Percentiles rank a stretch among this genome's conserved stretches.
Conservation (phyloP, 176 grass and related monocot species). For the barley (Hordeum vulgare) region DNA sequence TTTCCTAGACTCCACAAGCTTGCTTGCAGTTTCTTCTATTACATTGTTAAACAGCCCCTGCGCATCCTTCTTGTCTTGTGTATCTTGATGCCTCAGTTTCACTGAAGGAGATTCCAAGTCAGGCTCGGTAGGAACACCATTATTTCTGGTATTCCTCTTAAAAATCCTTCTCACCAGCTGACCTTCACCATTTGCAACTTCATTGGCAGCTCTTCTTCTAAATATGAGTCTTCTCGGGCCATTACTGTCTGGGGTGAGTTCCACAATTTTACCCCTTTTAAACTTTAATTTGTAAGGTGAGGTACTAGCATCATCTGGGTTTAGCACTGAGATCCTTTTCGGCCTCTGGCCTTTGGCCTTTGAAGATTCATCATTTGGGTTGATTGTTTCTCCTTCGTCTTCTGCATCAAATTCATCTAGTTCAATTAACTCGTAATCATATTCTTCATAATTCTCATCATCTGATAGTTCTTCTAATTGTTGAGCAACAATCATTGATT, state of each 20-base stretch:
- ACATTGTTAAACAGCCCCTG: constrained; percentile 93
- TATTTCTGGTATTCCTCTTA: constrained; percentile 38
- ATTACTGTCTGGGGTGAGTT: constrained; percentile 50
- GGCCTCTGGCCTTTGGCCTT: constrained; percentile 23
- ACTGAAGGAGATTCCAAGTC: constrained; percentile 41
- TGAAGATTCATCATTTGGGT: constrained; percentile 13
- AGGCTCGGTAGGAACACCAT: constrained; percentile 8
- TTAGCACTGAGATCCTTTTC: constrained; percentile 25
- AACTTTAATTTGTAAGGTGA: constrained; percentile 79
- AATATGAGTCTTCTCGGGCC: constrained; percentile 67
- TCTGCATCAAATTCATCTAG: constrained; percentile 35
- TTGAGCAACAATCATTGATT: constrained; percentile 29
- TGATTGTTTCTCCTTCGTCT: constrained; percentile 30
- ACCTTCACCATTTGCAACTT: constrained; percentile 21
- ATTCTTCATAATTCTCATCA: constrained; percentile 37
- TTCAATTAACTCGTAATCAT: constrained; percentile 55
- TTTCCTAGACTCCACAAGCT: constrained; percentile 85
- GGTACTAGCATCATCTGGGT: constrained; percentile 37
- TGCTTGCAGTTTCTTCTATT: constrained; percentile 92
- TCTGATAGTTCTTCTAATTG: constrained; percentile 43
- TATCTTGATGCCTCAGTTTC: constrained; percentile 67
- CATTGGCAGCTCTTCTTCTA: constrained; percentile 56
- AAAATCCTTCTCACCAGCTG: constrained; percentile 37
- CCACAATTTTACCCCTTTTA: constrained; percentile 71
- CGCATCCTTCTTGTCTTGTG: constrained; percentile 73